phyloP scores from a whole-genome alignment of 2,329 filamentous ascomycete species.

The Neonectria ditissima region DNA sequence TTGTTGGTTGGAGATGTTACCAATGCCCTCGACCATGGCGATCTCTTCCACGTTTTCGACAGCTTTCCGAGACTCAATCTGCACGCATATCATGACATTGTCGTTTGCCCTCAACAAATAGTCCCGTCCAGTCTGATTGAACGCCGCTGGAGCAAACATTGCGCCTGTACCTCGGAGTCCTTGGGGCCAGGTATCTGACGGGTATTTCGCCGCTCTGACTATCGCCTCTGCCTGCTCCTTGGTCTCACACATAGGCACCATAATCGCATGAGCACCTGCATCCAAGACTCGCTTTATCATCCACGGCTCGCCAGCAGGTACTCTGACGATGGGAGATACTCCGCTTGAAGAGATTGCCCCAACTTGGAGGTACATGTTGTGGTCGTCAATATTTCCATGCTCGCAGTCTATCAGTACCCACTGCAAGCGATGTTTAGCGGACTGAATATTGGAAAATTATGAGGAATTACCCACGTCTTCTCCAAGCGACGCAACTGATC shows the following conservation, averaged over 20 bases:
- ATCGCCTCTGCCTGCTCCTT: constrained; percentile 44
- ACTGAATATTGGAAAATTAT: no score
- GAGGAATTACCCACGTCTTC: constrained; percentile 39
- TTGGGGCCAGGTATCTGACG: constrained; percentile 35
- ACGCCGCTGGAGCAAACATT: constrained; percentile 45
- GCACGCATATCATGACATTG: constrained; percentile 41
- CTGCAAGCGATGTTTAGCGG: background rate
- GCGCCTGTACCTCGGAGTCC: constrained; percentile 46
- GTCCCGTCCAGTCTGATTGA: constrained; percentile 44
- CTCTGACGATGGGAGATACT: constrained; percentile 41
- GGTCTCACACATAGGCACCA: constrained; percentile 39
- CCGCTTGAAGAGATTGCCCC: constrained; percentile 56
- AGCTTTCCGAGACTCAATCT: constrained; percentile 30
- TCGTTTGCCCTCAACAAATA: constrained; percentile 42
- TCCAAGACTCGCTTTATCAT: constrained; percentile 50
- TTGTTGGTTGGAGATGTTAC: background rate
- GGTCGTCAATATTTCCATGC: constrained; percentile 57
- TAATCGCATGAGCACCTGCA: constrained; percentile 44
- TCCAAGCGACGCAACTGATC: constrained; percentile 45
- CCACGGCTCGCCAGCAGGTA: constrained; percentile 39
- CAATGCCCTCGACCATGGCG: constrained; percentile 51
- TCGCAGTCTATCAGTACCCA: constrained; percentile 67
- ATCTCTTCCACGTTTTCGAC: constrained; percentile 54
- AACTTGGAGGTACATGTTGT: constrained; percentile 58
- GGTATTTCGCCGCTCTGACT: constrained; percentile 44